A percentile compares a stretch with the other conserved stretches of the same genome.
Evolutionary conservation across 1,139 yeast genomes (phyloP).

Genomic region (Wickerhamomyces sp.): DNA sequence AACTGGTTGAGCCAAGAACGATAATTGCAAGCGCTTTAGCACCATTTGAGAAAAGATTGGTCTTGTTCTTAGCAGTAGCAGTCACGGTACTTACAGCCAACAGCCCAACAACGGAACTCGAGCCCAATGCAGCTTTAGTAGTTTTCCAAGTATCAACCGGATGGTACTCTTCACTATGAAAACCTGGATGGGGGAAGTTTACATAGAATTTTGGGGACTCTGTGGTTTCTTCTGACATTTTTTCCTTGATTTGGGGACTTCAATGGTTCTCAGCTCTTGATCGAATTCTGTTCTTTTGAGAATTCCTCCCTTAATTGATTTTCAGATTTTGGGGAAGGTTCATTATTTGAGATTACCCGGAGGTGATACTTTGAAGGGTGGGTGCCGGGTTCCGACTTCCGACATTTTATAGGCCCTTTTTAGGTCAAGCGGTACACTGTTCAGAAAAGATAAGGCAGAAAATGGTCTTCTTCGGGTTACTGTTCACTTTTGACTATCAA

Average conservation of each 20-base stretch:
- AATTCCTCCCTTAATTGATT: background rate
- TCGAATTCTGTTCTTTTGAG: background rate
- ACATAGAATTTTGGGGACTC: slow-evolving; percentile 2
- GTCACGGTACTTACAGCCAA: slow-evolving; percentile 35
- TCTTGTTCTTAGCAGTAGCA: slow-evolving; percentile 24
- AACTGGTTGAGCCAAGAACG: slow-evolving; percentile 32
- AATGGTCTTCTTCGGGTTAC: too few relatives aligned
- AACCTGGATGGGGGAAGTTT: slow-evolving; percentile 18
- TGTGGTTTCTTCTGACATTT: background rate
- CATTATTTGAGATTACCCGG: too few relatives aligned
- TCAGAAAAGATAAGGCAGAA: too few relatives aligned
- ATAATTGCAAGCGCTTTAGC: slow-evolving; percentile 20
- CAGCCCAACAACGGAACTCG: slow-evolving; percentile 36
- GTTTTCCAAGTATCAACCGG: slow-evolving; percentile 42
- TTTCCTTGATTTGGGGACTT: background rate
- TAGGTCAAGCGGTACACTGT: too few relatives aligned
- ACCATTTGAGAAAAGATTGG: slow-evolving; percentile 24
- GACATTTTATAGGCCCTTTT: too few relatives aligned
- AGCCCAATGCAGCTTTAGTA: slow-evolving; percentile 35
- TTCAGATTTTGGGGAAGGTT: too few relatives aligned
- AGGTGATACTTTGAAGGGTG: too few relatives aligned
- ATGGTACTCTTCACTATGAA: slow-evolving; percentile 21
- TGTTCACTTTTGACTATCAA: too few relatives aligned
- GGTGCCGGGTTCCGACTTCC: too few relatives aligned
- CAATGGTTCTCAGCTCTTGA: too few relatives aligned